Evolutionary conservation across 345 rosid genomes (phyloP).

Genomic region (Toxicodendron radicans): DNA sequence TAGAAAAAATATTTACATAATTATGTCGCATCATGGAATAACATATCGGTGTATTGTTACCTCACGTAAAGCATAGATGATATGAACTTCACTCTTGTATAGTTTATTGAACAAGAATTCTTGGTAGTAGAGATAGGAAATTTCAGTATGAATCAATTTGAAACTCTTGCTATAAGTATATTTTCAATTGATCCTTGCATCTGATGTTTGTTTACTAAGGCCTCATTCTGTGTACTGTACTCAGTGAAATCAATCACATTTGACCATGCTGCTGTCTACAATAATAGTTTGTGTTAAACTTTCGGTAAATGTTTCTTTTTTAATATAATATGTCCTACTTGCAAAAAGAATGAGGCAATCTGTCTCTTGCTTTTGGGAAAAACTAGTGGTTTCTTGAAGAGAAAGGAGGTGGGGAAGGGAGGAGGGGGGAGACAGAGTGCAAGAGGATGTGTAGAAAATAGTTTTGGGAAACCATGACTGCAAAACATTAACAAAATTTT

Average conservation of each 20-base stretch:
- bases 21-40: background rate
- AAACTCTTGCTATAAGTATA: background rate
- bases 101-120: background rate
- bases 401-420: background rate
- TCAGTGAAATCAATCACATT: background rate
- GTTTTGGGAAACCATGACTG: background rate
- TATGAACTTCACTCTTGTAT: background rate
- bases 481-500: background rate
- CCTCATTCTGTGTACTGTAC: background rate
- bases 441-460: background rate
- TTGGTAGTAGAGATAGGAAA: background rate
- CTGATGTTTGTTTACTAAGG: background rate
- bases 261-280: background rate
- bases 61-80: slow-evolving; percentile 4
- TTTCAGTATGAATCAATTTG: background rate
- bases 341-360: background rate
- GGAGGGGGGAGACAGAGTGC: background rate
- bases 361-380: background rate
- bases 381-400: slow-evolving; percentile 2
- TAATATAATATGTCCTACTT: background rate
- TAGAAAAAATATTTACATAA: background rate
- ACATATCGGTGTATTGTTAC: background rate
- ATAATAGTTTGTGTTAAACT: background rate
- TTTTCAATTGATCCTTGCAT: background rate
- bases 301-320: background rate